Evolutionary conservation across 495 filamentous ascomycete genomes (phyloP), one percentile per base, ranked within the genome.

Genomic region (Xylaria longipes): DNA sequence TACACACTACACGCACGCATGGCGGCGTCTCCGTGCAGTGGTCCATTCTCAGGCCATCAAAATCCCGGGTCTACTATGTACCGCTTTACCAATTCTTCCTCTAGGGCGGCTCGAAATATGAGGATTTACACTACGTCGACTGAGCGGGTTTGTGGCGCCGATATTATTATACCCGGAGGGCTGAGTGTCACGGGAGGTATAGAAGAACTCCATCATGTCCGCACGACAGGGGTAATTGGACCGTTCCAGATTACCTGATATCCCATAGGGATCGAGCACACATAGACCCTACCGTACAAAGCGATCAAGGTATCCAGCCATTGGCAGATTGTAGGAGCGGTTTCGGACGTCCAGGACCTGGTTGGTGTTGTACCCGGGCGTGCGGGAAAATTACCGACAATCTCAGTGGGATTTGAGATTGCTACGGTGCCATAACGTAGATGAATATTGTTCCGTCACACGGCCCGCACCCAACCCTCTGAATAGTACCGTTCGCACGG

Each of bases 21-120:
- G 57, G 8, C 17, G 57, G 31, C 20, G 20, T 4, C 31, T n/a
- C 29, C 8, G 31, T 22, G 20, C 20, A 29, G 27, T 27, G 22
- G 48, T 4, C 48, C 48, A 27, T 52, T n/a, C 33, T n/a, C 33
- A 60, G 57, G n/a, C 57, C 3, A 37, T 11, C 22, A 35, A 37
- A 60, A 60, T 37, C 31, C 57, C 57, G 20, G 57, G 31, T 37
- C 57, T 14, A n/a, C n/a, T n/a, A n/a, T n/a, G n/a, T n/a, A n/a
- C 57, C 33, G 57, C 33, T 22, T 22, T 37, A 3, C 31, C 15
- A 11, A 60, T 5, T 37, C 33, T 6, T 37, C 33, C 31, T 11
- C n/a, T 33, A 17, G 31, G 5, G 57, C 31, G 29, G 57, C 48
- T 52, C 54, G 15, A 15, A 17, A 58, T 58, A 29, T 29, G 17